Base-by-base conservation (phyloP, 1,139 yeast genomes). In the Lodderomyces parapsilosis region DNA sequence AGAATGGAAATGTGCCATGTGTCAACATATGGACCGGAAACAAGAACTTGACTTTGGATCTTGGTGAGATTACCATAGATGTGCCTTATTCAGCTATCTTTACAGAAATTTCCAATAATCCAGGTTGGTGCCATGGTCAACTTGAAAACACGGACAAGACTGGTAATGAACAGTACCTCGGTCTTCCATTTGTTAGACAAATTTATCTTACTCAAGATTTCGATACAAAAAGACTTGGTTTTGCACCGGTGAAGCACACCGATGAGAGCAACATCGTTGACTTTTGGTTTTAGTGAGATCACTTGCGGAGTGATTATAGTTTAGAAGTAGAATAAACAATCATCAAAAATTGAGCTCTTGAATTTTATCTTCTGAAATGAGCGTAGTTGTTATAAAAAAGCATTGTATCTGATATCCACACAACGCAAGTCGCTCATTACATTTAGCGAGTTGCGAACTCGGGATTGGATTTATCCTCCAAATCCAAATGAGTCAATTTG, bases 171-270 rank as follows among this genome's bases (percentile, higher is more conserved):
- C 17, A 11, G 5, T 13, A 25, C 13, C 11, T 32, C 2, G 71
- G 69, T 43, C 74, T 80, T 14, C 33, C 33, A 15, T 9, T 30
- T 15, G 9, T 30, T 15, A 80, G 75, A 52, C 59, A 65, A 43
- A 71, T 66, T 33, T 79, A 80, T 5, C 51, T 45, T 47, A 68
- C 65, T 2, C 55, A 52, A 18, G 67, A 62, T 24, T 60, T 33
- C 8, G 44, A 42, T 13, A 27, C 38, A 7, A 18, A 18, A 23
- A 28, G 17, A 30, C 28, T 42, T 30, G 44, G 44, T 10, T 8
- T 42, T 8, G 44, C 44, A 4, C 41, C 42, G 6, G 32, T 25
- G 13, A 23, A 23, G 15, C 15, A 39, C 28, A 39, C 38, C 4
- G 25, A 23, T 34, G 34, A 27, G 23, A 31, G 30, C 17, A 18